Percentiles rank a stretch among this genome's conserved stretches.
These are phyloP conservation scores for Decorospora gaudefroyi DNA, from an alignment of 2,329 filamentous ascomycete genomes.

Conservation along the genomic window DNA sequence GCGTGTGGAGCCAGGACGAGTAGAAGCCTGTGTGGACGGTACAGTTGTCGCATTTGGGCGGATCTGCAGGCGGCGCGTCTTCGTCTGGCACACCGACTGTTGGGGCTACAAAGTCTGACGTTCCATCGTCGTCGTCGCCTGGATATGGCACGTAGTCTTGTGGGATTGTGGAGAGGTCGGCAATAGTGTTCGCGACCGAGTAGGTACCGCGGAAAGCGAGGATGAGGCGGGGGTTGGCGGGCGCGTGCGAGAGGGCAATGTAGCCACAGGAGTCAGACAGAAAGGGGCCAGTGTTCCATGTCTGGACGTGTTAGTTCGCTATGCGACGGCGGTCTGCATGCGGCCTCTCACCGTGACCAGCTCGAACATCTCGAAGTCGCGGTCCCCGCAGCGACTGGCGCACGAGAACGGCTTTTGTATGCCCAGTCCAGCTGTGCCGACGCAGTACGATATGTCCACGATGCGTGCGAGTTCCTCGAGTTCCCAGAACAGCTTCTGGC, in stretches of 20 bases:
- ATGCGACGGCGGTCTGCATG: not conserved
- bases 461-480: conserved; percentile 88
- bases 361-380: conserved; percentile 78
- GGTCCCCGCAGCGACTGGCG: conserved; percentile 78
- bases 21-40: conserved; percentile 93
- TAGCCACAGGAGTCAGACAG: conserved; percentile 93
- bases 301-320: conserved; percentile 51
- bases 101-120: conserved; percentile 33
- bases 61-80: conserved; percentile 36
- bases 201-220: conserved; percentile 95
- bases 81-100: conserved; percentile 17
- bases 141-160: conserved; percentile 92
- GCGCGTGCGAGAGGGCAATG: conserved; percentile 79
- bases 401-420: conserved; percentile 83
- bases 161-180: conserved; percentile 85
- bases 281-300: conserved; percentile 88
- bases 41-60: conserved; percentile 75
- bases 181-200: conserved; percentile 86
- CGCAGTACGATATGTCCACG: conserved; percentile 93
- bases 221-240: conserved; percentile 67
- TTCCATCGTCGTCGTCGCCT: conserved; percentile 52
- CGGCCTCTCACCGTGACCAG: conserved; percentile 62
- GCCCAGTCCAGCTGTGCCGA: conserved; percentile 81
- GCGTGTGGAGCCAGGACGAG: conserved; percentile 77
- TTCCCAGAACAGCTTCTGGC: conserved; percentile 70